Evolutionary conservation across 2,329 filamentous ascomycete genomes (phyloP), one percentile per base, ranked within the genome.

Genomic region (Cytospora piceicola): DNA sequence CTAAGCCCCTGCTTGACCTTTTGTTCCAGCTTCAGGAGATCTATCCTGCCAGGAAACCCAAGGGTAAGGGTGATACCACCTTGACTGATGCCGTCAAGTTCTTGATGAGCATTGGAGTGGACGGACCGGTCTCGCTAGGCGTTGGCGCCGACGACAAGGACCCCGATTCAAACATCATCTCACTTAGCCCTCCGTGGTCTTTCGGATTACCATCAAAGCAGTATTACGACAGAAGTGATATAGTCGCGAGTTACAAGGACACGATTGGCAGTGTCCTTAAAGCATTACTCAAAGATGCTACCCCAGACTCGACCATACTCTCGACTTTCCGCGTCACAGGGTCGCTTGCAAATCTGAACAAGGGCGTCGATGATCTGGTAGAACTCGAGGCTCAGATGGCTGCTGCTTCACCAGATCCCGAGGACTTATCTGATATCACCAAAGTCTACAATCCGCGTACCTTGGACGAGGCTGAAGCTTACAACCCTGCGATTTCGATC

Each of bases 171-270:
- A 72, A 75, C 14, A 76, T 80, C 46, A 71, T 80, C 30, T 73
- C 75, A 63, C 74, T 78, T 8, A 73, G 78, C 81, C 68, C 84
- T 76, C 72, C 78, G 77, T 69, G 78, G 72, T 67, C 80, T 77
- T 81, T 88, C 67, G 86, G 87, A n/a, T 80, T 90, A 9, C 86
- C 87, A 0, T 83, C 86, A 2, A 85, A 87, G 70, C 82, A 88
- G 70, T 85, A 86, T 68, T 90, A 89, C 70, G 78, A 83, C 36
- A 82, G 88, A 68, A 79, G 81, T 34, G 75, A 83, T 58, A 77
- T 85, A 52, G 73, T 89, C 58, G 74, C 76, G 24, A 78, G 81
- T 36, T 90, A 89, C 71, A 79, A 80, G 69, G 72, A 72, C 4
- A 76, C 77, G 3, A 78, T 86, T 64, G 73, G 73, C 46, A 72